Conservation (phyloP, 2,329 filamentous ascomycete species). For the Phialemoniopsis sp. region DNA sequence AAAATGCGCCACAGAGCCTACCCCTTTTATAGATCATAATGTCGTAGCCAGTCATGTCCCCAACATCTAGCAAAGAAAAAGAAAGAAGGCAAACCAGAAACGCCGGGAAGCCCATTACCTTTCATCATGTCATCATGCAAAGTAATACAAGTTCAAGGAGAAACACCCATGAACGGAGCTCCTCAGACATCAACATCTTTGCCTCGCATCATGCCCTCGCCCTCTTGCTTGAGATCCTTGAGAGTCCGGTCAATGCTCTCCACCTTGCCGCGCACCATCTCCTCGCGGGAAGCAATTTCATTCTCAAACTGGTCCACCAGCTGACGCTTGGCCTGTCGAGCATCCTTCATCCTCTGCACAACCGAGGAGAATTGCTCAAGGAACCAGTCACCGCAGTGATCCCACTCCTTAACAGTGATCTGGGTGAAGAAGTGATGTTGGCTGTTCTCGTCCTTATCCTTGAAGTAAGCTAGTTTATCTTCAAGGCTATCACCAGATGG, state of each 20-base stretch:
- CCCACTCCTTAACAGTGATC: slow-evolving; percentile 54
- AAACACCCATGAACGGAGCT: neutral
- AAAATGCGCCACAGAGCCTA: neutral
- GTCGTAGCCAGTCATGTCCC: too few relatives aligned
- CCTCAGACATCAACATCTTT: slow-evolving; percentile 24
- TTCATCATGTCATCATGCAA: slow-evolving; percentile 1
- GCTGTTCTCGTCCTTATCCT: slow-evolving; percentile 31
- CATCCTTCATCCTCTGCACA: slow-evolving; percentile 41
- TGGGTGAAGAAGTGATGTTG: slow-evolving; percentile 47
- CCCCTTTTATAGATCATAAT: neutral
- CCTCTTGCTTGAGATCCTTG: slow-evolving; percentile 50
- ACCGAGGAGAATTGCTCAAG: slow-evolving; percentile 47
- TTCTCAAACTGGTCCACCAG: slow-evolving; percentile 47
- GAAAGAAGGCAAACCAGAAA: neutral
- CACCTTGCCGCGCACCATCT: slow-evolving; percentile 46
- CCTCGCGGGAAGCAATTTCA: slow-evolving; percentile 51
- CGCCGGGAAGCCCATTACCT: neutral
- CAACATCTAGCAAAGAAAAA: neutral
- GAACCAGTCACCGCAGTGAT: slow-evolving; percentile 57
- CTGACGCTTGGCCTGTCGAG: slow-evolving; percentile 44
- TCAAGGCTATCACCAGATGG: slow-evolving; percentile 34
- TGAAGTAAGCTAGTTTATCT: slow-evolving; percentile 46
- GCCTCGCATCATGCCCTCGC: slow-evolving; percentile 50
- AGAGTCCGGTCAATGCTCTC: slow-evolving; percentile 53
- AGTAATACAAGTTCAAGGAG: neutral